These are phyloP conservation scores for Hyphopichia wangnamkhiaoensis DNA, from an alignment of 1,139 yeast genomes.

Conservation along the genomic window DNA sequence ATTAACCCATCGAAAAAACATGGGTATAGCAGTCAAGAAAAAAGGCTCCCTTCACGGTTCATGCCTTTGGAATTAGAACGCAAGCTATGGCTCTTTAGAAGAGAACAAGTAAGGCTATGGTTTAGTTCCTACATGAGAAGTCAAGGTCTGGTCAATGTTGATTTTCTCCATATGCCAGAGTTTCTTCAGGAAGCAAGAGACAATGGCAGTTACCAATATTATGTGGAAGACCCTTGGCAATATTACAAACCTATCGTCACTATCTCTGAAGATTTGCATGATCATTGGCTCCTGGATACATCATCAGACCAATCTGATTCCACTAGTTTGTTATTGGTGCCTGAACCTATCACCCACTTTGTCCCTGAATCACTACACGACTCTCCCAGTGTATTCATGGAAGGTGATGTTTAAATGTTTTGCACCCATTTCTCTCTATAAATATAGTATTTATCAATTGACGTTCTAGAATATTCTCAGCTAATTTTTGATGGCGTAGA, in stretches of 20 bases:
- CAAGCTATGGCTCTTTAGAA: constrained; percentile 2
- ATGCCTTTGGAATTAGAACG: not conserved
- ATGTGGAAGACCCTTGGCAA: constrained; percentile 1
- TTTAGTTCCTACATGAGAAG: not conserved
- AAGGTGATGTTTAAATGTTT: too few relatives aligned
- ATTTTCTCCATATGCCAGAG: not conserved
- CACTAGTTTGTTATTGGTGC: not conserved
- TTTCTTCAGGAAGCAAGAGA: not conserved
- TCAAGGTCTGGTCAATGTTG: not conserved
- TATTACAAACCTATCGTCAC: too few relatives aligned
- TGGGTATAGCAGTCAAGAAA: not conserved
- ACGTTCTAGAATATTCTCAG: too few relatives aligned
- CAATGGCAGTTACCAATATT: not conserved
- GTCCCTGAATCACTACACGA: not conserved
- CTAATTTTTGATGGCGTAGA: too few relatives aligned
- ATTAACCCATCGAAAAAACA: not conserved
- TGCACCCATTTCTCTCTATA: too few relatives aligned
- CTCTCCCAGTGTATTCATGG: too few relatives aligned
- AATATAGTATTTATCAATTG: too few relatives aligned
- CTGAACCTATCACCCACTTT: not conserved
- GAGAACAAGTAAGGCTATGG: not conserved
- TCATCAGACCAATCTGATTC: not conserved
- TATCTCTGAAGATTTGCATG: too few relatives aligned
- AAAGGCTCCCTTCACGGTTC: not conserved
- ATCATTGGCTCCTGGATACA: too few relatives aligned